Conservation (phyloP, 2,329 filamentous ascomycete species). For the Beauveria sp. region DNA sequence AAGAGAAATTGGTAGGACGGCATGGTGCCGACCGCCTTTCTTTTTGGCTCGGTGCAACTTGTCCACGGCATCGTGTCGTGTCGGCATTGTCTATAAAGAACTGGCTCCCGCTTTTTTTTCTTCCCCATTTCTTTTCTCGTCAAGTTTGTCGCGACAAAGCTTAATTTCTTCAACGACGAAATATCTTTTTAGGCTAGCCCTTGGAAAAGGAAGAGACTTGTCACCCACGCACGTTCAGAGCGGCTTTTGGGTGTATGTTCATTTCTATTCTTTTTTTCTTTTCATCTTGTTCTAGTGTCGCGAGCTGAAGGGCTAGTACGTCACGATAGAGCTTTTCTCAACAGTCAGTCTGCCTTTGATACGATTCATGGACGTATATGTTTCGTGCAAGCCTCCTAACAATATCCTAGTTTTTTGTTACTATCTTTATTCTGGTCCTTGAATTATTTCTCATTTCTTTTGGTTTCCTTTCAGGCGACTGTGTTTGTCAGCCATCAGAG, state of each 20-base stretch:
- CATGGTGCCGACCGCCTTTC: neutral
- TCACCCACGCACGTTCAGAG: slow-evolving; percentile 7
- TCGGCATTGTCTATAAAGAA: neutral
- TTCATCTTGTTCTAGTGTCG: neutral
- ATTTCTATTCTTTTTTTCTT: neutral
- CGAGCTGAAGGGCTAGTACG: neutral
- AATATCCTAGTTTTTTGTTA: neutral
- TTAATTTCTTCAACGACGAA: neutral
- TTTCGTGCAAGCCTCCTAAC: neutral
- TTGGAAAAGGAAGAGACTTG: neutral
- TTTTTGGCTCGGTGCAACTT: too few relatives aligned
- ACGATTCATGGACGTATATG: neutral
- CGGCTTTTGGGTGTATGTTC: neutral
- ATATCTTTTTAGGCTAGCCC: neutral
- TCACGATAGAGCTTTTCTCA: neutral
- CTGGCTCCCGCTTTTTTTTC: neutral
- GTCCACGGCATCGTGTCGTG: neutral
- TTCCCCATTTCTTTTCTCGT: neutral
- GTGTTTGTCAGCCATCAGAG: neutral
- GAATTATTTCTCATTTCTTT: neutral
- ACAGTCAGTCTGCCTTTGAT: too few relatives aligned
- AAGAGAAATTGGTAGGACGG: neutral
- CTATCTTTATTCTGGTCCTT: neutral
- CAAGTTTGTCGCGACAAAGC: neutral
- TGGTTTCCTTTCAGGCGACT: neutral